A percentile compares a stretch with the other conserved stretches of the same genome.
These are phyloP conservation scores for Sphaerostilbella broomeana DNA, from an alignment of 2,329 filamentous ascomycete species.

Conservation along the genomic window DNA sequence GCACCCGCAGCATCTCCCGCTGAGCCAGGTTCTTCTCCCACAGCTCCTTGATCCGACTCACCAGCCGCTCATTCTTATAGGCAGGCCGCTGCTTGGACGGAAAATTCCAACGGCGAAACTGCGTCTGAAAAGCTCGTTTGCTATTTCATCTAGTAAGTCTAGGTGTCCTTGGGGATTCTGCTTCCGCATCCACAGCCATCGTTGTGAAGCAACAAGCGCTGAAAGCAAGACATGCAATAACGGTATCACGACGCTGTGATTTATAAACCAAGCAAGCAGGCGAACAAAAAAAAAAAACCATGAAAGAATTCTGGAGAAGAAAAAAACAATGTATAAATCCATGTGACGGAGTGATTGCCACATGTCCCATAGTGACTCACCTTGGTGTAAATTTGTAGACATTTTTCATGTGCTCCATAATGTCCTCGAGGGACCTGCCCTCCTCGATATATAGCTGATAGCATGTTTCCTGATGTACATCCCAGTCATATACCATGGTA, in stretches of 20 bases:
- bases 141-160: conserved; percentile 35
- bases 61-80: conserved; percentile 61
- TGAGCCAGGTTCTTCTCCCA: conserved; percentile 71
- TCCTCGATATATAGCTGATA: conserved; percentile 68
- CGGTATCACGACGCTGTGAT: neutral
- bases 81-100: conserved; percentile 66
- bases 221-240: neutral
- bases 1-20: conserved; percentile 63
- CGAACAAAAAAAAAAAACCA: too few relatives aligned
- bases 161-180: neutral
- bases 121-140: conserved; percentile 68
- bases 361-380: conserved; percentile 43
- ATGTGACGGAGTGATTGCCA: conserved; percentile 17
- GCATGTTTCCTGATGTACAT: conserved; percentile 36
- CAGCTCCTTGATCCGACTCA: conserved; percentile 64
- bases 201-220: too few relatives aligned
- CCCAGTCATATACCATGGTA: conserved; percentile 44
- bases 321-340: conserved; percentile 7
- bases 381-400: conserved; percentile 63
- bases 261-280: too few relatives aligned
- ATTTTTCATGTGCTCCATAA: conserved; percentile 63
- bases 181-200: neutral
- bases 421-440: conserved; percentile 64
- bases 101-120: conserved; percentile 75
- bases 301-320: too few relatives aligned